Conservation (phyloP, 495 filamentous ascomycete species). For the Corynascus novoguineensis region DNA sequence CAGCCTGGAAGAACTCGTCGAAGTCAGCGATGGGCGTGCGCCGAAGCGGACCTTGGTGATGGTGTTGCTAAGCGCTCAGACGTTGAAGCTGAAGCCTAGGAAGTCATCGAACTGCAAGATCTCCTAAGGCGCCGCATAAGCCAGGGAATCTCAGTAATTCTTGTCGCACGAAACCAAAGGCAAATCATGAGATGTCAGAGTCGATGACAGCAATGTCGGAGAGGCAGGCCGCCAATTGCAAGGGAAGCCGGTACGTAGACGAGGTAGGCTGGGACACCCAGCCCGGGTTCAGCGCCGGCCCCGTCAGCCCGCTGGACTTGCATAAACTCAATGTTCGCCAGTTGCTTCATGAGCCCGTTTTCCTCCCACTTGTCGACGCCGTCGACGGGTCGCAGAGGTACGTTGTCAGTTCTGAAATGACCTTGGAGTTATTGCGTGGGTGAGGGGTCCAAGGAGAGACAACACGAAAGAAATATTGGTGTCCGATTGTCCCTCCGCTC, state of each 20-base stretch:
- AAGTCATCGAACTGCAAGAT: not conserved
- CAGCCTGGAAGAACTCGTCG: too few relatives aligned
- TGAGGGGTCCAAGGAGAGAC: slow-evolving; percentile 25
- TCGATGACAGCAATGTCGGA: slow-evolving; percentile 23
- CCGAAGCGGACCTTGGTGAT: slow-evolving; percentile 15
- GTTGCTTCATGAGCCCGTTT: slow-evolving; percentile 10
- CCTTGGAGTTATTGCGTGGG: slow-evolving; percentile 23
- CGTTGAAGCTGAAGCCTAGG: slow-evolving; percentile 17
- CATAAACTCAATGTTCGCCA: slow-evolving; percentile 3
- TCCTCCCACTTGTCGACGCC: slow-evolving; percentile 20
- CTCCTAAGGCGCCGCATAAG: slow-evolving; percentile 24
- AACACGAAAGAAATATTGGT: slow-evolving; percentile 35
- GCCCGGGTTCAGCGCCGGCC: not conserved
- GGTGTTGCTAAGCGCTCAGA: slow-evolving; percentile 28
- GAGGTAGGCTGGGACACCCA: slow-evolving; percentile 21
- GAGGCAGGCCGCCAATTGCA: slow-evolving; percentile 7
- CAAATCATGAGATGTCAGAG: slow-evolving; percentile 25
- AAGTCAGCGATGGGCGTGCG: not conserved
- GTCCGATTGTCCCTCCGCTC: slow-evolving; percentile 36
- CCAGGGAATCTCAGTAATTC: slow-evolving; percentile 14
- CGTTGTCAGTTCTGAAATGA: slow-evolving; percentile 24
- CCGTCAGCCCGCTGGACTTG: slow-evolving; percentile 4
- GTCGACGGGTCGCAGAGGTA: slow-evolving; percentile 20
- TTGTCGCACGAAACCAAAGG: not conserved
- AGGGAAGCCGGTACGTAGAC: not conserved